phyloP scores from a whole-genome alignment of 78 protist genomes.

The Tieghemostelium lacteum region DNA sequence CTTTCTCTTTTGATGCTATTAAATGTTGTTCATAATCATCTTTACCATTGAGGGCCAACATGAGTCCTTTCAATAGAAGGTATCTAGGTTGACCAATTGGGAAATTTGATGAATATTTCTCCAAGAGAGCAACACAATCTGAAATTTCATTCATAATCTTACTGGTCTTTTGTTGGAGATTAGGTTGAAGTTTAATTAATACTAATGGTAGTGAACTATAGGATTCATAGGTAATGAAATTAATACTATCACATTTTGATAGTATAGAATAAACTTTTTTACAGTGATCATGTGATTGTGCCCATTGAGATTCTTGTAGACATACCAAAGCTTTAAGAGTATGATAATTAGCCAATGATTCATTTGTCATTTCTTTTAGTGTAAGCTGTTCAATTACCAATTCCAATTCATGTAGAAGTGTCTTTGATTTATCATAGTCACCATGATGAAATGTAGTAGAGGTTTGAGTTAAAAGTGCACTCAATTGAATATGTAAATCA shows the following conservation, averaged over 20 bases:
- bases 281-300: constrained; percentile 10
- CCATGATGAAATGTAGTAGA: constrained; percentile 2
- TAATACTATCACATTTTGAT: constrained; percentile 27
- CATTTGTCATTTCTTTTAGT: constrained; percentile 5
- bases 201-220: constrained; percentile 37
- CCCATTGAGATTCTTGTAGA: not conserved
- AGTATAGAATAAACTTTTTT: not conserved
- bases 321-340: constrained; percentile 14
- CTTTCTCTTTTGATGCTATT: constrained; percentile 30
- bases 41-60: not conserved
- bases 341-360: constrained; percentile 1
- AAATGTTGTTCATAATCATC: not conserved
- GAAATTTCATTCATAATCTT: constrained; percentile 19
- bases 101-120: constrained; percentile 32
- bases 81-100: constrained; percentile 62
- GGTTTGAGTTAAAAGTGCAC: not conserved
- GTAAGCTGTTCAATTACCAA: not conserved
- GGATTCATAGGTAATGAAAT: constrained; percentile 47
- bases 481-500: constrained; percentile 41
- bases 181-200: not conserved
- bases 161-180: not conserved
- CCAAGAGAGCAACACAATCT: not conserved
- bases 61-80: constrained; percentile 1
- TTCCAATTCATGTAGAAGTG: constrained; percentile 16
- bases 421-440: not conserved